Evolutionary conservation across 2,329 filamentous ascomycete species (phyloP).

Genomic region (Aureobasidium pullulans): DNA sequence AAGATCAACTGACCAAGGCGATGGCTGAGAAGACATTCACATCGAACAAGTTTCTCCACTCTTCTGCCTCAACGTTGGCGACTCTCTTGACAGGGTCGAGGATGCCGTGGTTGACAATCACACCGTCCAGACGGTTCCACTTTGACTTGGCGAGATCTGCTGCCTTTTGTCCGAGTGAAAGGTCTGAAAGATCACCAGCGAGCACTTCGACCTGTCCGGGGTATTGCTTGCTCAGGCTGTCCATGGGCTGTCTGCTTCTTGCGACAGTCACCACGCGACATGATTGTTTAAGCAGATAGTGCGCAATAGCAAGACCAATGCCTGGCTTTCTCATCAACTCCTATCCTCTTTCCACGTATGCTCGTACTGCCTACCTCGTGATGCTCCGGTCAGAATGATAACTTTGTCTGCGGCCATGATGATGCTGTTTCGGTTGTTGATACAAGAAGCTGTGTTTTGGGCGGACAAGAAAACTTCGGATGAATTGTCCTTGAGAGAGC

Average conservation of each 20-base stretch:
- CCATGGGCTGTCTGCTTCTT: conserved; percentile 47
- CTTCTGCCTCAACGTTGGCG: conserved; percentile 57
- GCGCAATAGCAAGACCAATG: conserved; percentile 54
- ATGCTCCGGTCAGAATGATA: conserved; percentile 54
- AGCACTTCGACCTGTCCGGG: conserved; percentile 48
- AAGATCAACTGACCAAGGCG: conserved; percentile 55
- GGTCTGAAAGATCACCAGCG: conserved; percentile 50
- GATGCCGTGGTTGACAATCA: conserved; percentile 83
- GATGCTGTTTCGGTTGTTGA: conserved; percentile 5
- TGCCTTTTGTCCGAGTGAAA: conserved; percentile 50
- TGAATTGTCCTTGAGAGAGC: not conserved
- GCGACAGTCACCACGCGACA: conserved; percentile 52
- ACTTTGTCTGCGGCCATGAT: conserved; percentile 29
- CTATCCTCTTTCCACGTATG: not conserved
- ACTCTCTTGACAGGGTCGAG: conserved; percentile 69
- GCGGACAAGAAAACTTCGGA: conserved; percentile 6
- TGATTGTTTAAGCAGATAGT: conserved; percentile 48
- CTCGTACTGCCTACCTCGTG: conserved; percentile 41
- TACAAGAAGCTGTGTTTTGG: conserved; percentile 5
- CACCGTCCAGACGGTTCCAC: conserved; percentile 64
- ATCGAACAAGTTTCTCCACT: conserved; percentile 71
- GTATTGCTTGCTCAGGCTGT: conserved; percentile 47
- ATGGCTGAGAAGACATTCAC: conserved; percentile 82
- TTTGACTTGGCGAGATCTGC: conserved; percentile 57
- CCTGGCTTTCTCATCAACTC: conserved; percentile 31